A percentile compares a stretch with the other conserved stretches of the same genome.
phyloP scores from a whole-genome alignment of 2,329 filamentous ascomycete genomes.

The Stemphylium lycopersici region DNA sequence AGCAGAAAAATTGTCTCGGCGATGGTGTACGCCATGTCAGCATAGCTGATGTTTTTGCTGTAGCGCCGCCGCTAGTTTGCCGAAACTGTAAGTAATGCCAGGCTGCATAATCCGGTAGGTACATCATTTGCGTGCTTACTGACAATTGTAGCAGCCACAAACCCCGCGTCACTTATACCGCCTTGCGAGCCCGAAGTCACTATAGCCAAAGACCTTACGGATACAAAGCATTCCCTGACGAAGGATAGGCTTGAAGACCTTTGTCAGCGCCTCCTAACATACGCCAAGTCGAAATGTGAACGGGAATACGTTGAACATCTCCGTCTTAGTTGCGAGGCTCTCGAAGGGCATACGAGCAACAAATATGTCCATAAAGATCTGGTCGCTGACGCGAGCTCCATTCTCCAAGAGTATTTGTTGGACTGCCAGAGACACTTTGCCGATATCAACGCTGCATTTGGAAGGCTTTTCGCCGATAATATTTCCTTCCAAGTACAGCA shows the following conservation, averaged over 20 bases:
- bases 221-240: background rate
- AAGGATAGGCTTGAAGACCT: constrained; percentile 18
- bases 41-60: constrained; percentile 10
- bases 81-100: background rate
- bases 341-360: constrained; percentile 5
- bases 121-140: background rate
- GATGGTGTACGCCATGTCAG: constrained; percentile 5
- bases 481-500: constrained; percentile 11
- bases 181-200: constrained; percentile 11
- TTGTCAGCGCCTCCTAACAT: constrained; percentile 13
- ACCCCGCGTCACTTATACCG: background rate
- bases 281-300: constrained; percentile 24
- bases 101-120: background rate
- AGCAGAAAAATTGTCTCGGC: background rate
- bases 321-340: constrained; percentile 24
- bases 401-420: constrained; percentile 15
- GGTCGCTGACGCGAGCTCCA: background rate
- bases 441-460: constrained; percentile 5
- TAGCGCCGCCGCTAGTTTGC: background rate
- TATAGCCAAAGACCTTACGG: background rate
- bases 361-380: background rate
- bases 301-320: constrained; percentile 27
- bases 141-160: background rate
- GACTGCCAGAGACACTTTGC: constrained; percentile 22
- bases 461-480: constrained; percentile 1